phyloP scores from a whole-genome alignment of 1,284 basidiomycete species.

The Mycena citricolor region DNA sequence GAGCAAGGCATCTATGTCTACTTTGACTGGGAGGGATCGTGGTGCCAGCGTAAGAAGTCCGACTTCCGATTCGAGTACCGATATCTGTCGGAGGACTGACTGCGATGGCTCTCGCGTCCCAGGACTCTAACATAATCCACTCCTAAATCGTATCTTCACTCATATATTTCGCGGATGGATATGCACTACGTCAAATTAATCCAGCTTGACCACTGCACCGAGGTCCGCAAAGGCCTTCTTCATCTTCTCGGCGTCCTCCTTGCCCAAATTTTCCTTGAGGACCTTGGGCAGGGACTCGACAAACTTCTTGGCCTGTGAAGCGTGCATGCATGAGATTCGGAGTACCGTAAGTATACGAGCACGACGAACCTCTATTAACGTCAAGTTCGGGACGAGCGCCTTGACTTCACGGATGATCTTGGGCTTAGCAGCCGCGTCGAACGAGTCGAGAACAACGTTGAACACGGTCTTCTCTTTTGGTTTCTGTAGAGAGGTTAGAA shows the following conservation, averaged over 20 bases:
- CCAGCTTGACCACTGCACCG: constrained; percentile 86
- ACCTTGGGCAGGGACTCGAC: constrained; percentile 95
- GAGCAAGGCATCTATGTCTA: constrained; percentile 98
- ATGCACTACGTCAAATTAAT: no score
- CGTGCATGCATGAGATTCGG: constrained; percentile 10
- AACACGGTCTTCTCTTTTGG: constrained; percentile 99
- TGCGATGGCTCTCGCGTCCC: constrained; percentile 10
- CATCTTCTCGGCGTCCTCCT: constrained; percentile 98
- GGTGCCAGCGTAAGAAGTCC: constrained; percentile 98
- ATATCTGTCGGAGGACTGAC: constrained; percentile 84
- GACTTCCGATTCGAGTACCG: constrained; percentile 97
- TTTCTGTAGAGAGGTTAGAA: constrained; percentile 52
- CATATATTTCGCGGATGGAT: no score
- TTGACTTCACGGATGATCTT: constrained; percentile 99
- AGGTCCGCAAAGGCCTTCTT: constrained; percentile 87
- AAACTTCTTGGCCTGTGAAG: constrained; percentile 93
- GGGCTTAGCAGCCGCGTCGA: constrained; percentile 88
- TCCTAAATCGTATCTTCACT: no score
- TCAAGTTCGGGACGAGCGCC: constrained; percentile 90
- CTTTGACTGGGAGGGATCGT: constrained; percentile 96
- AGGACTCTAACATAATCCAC: no score
- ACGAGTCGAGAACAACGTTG: constrained; percentile 91
- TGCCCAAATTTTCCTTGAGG: constrained; percentile 94
- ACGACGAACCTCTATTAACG: constrained; percentile 86
- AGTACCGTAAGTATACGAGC: constrained; percentile 12